Conservation (phyloP, 768 basidiomycete species). For the Megacollybia marginata region DNA sequence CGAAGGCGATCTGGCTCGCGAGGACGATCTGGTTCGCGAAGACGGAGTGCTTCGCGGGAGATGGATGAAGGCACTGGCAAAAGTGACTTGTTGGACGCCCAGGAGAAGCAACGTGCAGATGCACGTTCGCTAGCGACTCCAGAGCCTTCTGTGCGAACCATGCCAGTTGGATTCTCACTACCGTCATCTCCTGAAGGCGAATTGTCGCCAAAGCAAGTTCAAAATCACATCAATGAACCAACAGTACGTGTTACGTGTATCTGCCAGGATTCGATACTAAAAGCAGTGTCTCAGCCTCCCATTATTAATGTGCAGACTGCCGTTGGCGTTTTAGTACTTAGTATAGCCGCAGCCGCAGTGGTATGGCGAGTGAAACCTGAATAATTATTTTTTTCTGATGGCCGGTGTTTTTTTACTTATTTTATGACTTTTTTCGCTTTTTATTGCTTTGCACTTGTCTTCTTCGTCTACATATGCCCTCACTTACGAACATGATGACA, state of each 20-base stretch:
- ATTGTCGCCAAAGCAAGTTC: not conserved
- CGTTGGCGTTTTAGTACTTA: slow-evolving; percentile 56
- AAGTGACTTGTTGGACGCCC: not conserved
- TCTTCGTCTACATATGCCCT: not conserved
- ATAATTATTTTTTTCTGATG: not conserved
- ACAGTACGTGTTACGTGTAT: not conserved
- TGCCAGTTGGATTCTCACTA: not conserved
- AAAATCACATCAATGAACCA: not conserved
- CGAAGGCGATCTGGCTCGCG: slow-evolving; percentile 31
- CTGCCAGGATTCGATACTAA: not conserved
- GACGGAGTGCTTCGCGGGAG: slow-evolving; percentile 4
- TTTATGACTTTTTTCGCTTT: not conserved
- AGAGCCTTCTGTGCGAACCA: slow-evolving; percentile 11
- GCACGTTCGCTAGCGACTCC: slow-evolving; percentile 14
- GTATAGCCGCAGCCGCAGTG: slow-evolving; percentile 66
- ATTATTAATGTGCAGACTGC: slow-evolving; percentile 45
- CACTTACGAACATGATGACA: not conserved
- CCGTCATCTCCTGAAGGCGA: not conserved
- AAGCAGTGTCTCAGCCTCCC: slow-evolving; percentile 8
- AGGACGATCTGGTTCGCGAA: slow-evolving; percentile 15
- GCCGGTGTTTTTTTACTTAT: not conserved
- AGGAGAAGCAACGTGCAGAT: not conserved
- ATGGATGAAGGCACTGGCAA: slow-evolving; percentile 5
- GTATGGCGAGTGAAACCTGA: slow-evolving; percentile 55
- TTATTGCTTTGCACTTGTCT: not conserved